phyloP scores from a whole-genome alignment of 2,329 filamentous ascomycete genomes.

The Didymella segeticola region DNA sequence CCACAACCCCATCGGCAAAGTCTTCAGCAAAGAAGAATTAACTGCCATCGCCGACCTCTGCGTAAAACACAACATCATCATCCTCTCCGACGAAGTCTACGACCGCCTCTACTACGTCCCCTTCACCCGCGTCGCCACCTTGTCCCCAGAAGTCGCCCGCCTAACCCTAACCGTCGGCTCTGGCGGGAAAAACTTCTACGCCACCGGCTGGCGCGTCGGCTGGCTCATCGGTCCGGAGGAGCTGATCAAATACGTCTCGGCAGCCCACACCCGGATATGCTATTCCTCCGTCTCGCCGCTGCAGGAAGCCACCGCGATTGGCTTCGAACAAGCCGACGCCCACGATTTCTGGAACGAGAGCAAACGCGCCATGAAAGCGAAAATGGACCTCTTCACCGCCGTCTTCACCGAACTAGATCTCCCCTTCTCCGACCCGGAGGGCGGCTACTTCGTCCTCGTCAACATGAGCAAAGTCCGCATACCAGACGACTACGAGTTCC shows the following conservation, averaged over 20 bases:
- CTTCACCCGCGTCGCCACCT: conserved; percentile 88
- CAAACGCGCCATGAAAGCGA: conserved; percentile 85
- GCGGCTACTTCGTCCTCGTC: conserved; percentile 95
- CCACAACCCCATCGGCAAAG: conserved; percentile 97
- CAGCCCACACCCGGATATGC: conserved; percentile 95
- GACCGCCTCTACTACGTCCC: conserved; percentile 94
- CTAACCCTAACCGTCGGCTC: conserved; percentile 94
- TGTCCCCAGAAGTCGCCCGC: conserved; percentile 87
- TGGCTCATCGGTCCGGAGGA: conserved; percentile 92
- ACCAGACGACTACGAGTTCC: conserved; percentile 85
- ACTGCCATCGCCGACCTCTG: conserved; percentile 85
- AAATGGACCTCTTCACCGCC: conserved; percentile 85
- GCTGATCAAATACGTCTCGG: conserved; percentile 87
- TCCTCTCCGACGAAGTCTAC: conserved; percentile 77
- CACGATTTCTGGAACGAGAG: conserved; percentile 87
- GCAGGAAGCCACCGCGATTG: conserved; percentile 92
- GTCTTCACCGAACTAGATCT: conserved; percentile 57
- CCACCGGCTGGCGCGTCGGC: conserved; percentile 94
- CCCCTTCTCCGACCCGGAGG: conserved; percentile 87
- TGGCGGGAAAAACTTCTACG: conserved; percentile 98
- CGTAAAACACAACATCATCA: conserved; percentile 91
- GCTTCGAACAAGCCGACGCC: conserved; percentile 87
- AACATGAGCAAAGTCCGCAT: conserved; percentile 90
- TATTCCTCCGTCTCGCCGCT: conserved; percentile 92
- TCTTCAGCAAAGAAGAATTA: conserved; percentile 85